Conservation (phyloP, 2,329 filamentous ascomycete species). For the Lasiodiplodia sp. region DNA sequence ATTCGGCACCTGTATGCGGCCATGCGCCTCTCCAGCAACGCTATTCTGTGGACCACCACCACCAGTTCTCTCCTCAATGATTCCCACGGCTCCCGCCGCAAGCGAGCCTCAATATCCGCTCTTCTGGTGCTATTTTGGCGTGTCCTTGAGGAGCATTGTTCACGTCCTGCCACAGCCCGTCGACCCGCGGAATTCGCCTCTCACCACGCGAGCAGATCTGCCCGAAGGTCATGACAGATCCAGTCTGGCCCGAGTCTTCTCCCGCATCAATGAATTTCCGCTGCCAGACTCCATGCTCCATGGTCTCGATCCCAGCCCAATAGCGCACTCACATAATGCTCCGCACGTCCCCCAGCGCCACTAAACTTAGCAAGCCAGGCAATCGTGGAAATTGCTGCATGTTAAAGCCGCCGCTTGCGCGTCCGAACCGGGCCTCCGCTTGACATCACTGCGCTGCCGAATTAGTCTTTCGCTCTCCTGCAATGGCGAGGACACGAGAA, state of each 20-base stretch:
- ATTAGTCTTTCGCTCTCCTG: not conserved
- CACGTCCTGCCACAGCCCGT: not conserved
- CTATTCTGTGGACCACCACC: conserved; percentile 11
- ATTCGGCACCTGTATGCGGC: not conserved
- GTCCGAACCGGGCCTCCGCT: conserved; percentile 9
- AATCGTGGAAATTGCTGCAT: conserved; percentile 14
- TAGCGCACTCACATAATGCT: conserved; percentile 5
- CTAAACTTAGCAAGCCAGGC: conserved; percentile 23
- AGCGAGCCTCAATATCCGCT: conserved; percentile 13
- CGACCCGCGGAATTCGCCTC: conserved; percentile 13
- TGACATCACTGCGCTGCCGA: conserved; percentile 15
- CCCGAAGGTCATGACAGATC: not conserved
- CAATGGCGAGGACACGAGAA: not conserved
- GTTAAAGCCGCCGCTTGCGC: conserved; percentile 20
- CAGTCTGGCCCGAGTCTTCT: conserved; percentile 19
- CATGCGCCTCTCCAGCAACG: conserved; percentile 17
- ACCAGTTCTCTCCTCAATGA: not conserved
- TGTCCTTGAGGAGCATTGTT: conserved; percentile 15
- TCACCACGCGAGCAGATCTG: conserved; percentile 22
- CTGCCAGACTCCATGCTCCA: not conserved
- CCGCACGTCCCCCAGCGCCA: conserved; percentile 13
- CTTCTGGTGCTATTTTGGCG: conserved; percentile 12
- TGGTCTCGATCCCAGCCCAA: conserved; percentile 12
- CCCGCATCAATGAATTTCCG: not conserved
- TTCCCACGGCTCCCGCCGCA: conserved; percentile 3